A percentile compares a stretch with the other conserved stretches of the same genome.
phyloP scores from a whole-genome alignment of 441 rosid species.

The Raphanus hybrid region DNA sequence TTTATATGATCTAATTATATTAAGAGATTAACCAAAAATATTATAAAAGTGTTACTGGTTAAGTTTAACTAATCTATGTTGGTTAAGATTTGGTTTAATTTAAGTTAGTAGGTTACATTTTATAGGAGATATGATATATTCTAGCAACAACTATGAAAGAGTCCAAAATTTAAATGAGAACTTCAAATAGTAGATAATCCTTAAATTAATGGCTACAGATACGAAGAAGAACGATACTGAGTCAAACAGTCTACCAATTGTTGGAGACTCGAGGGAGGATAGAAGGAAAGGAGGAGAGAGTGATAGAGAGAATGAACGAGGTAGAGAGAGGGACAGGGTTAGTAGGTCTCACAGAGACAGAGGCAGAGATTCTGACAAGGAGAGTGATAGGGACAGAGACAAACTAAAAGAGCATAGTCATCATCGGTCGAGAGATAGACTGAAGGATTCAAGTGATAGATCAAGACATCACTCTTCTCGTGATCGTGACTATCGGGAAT shows the following conservation, averaged over 20 bases:
- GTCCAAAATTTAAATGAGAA: too few species aligned
- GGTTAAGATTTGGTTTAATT: too few species aligned
- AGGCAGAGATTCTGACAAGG: slow-evolving; percentile 78
- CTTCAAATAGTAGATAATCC: too few species aligned
- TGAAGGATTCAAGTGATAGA: slow-evolving; percentile 75
- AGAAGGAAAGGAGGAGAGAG: slow-evolving; percentile 55
- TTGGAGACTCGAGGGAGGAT: slow-evolving; percentile 61
- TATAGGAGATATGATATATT: too few species aligned
- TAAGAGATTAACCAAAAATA: too few species aligned
- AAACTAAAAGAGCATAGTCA: slow-evolving; percentile 68
- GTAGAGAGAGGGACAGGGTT: slow-evolving; percentile 52
- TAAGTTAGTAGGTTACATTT: too few species aligned
- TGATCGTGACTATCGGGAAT: slow-evolving; percentile 64
- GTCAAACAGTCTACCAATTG: slow-evolving; percentile 49
- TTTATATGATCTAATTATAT: too few species aligned
- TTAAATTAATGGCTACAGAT: slow-evolving; percentile 63
- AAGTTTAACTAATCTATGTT: too few species aligned
- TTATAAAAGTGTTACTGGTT: too few species aligned
- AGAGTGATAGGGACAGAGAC: slow-evolving; percentile 78
- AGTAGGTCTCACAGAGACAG: slow-evolving; percentile 72
- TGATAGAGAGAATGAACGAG: slow-evolving; percentile 73
- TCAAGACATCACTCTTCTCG: slow-evolving; percentile 81
- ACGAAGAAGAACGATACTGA: slow-evolving; percentile 70
- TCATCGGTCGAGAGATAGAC: slow-evolving; percentile 71
- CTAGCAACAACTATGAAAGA: too few species aligned